These are phyloP conservation scores for Nannizziopsis arthrosporioides DNA, from an alignment of 2,329 filamentous ascomycete genomes.

Conservation along the genomic window DNA sequence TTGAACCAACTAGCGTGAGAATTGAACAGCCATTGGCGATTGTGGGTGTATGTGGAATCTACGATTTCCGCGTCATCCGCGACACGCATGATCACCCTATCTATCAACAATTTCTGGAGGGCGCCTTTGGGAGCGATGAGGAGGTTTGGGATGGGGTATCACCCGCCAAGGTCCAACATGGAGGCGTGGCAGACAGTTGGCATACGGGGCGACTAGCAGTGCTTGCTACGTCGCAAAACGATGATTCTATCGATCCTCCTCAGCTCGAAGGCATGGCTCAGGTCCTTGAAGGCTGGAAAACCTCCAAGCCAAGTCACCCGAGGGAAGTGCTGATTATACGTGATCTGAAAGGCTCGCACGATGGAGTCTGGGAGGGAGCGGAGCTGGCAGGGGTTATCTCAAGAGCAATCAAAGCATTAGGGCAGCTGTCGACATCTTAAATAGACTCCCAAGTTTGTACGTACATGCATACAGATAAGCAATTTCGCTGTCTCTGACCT, in stretches of 20 bases:
- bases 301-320: conserved; percentile 34
- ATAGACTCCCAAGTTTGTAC: not conserved
- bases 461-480: too few relatives aligned
- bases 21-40: conserved; percentile 27
- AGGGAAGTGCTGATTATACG: conserved; percentile 30
- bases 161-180: conserved; percentile 25
- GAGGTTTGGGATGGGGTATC: conserved; percentile 30
- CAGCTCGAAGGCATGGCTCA: conserved; percentile 38
- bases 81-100: conserved; percentile 23
- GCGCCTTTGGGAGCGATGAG: conserved; percentile 33
- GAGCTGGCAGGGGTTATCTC: conserved; percentile 31
- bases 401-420: conserved; percentile 23
- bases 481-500: not conserved
- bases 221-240: conserved; percentile 32
- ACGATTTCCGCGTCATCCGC: conserved; percentile 31
- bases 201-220: conserved; percentile 27
- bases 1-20: conserved; percentile 7
- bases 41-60: conserved; percentile 36
- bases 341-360: conserved; percentile 30
- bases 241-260: conserved; percentile 30
- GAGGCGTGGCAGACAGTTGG: conserved; percentile 27
- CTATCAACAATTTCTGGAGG: conserved; percentile 32
- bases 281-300: conserved; percentile 41
- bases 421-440: conserved; percentile 15
- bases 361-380: conserved; percentile 33